Evolutionary conservation across 2,329 filamentous ascomycete species (phyloP), one percentile per base, ranked within the genome.

Genomic region (Fusarium sacchari): DNA sequence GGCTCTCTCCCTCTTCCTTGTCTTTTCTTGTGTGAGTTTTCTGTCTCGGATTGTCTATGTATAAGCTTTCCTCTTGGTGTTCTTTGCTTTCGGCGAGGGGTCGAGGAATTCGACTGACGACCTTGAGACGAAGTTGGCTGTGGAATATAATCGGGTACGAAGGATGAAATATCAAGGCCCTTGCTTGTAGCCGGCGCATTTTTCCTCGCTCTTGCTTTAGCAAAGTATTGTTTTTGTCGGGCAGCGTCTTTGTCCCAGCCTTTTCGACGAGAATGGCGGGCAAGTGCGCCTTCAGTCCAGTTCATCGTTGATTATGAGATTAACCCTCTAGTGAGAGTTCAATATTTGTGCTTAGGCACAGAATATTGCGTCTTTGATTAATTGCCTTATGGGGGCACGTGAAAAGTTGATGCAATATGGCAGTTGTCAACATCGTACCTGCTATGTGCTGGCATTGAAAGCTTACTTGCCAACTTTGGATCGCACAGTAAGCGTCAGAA

Each of bases 151-250:
- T 77, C 77, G 15, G 80, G 80, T 30, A 81, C 42, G 59, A 81
- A 80, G 18, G 71, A 65, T 34, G 57, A 22, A 24, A 60, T 30
- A 28, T 60, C 47, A 11, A 52, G 18, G 7, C 43, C 50, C 20
- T 44, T 71, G 14, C 53, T 57, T n/a, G 72, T 46, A 46, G 66
- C 30, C 5, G 46, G 47, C 13, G 74, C 70, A 24, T 69, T 73
- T 58, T 68, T 74, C 34, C 75, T 71, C 52, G 72, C 71, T 17
- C 81, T 81, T 9, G 77, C 78, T 61, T 80, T 82, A 24, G 83
- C 82, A 69, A 85, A 85, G 60, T 82, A 80, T 59, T 81, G 71
- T 49, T 80, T 82, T 69, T 85, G 83, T 22, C 79, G 81, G 26
- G 79, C 76, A 24, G 72, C 64, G 43, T 84, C 81, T 34, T 77